Base-by-base conservation (phyloP, 768 basidiomycete species). In the Favolaschia claudopus region DNA sequence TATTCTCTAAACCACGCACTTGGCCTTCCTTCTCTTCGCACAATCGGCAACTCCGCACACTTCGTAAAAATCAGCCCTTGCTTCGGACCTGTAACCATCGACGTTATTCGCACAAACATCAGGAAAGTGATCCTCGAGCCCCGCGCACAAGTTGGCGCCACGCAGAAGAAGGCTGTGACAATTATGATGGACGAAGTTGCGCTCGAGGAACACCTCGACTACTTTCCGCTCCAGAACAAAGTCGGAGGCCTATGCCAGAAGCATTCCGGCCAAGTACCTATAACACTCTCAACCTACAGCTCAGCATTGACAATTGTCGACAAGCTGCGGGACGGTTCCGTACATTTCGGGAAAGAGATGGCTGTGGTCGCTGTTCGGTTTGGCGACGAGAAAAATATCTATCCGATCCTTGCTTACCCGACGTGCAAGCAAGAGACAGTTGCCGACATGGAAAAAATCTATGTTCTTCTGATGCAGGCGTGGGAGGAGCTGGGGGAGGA, bases 1-100 rank as follows among this genome's bases (percentile, higher is more conserved):
- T 62, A 65, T 17, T 44, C 65, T 0, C 27, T 65, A 1, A 67
- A 55, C 20, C 64, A 67, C n/a, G 25, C 40, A 10, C 29, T 62
- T 2, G 13, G 6, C 3, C 15, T 58, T 2, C 65, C 60, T 1
- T 65, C 65, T 8, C 50, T 67, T 17, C 20, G 25, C 9, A 58
- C 60, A 0, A 37, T 65, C 14, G 24, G 9, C 4, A 50, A 54
- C 9, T 10, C 20, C 1, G 22, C 33, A 0, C 4, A 10, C 0
- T 64, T 67, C 38, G 48, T 55, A 1, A 1, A 31, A 3, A 27
- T 67, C 19, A 33, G 33, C 2, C 59, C 65, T 0, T 58, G 49
- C 2, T 31, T 62, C 4, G 55, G 64, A 0, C 13, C 28, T 1
- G 46, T 65, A 6, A 1, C 25, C 1, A 19, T 7, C 1, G 10